phyloP scores from a whole-genome alignment of 225 moss, liverwort and hornwort species.

The Sphagnum contortum region DNA sequence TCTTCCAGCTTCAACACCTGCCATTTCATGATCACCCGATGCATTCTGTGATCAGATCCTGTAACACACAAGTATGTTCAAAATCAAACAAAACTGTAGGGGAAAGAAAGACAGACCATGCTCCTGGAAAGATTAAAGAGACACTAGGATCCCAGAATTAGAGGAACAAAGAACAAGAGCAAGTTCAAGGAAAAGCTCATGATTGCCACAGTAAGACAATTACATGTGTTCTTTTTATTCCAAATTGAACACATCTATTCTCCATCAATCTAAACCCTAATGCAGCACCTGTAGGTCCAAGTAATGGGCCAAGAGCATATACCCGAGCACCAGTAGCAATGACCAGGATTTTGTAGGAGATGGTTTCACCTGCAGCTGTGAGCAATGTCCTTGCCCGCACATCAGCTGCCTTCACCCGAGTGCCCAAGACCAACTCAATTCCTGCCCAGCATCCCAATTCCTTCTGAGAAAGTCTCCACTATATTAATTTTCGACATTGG shows the following conservation, averaged over 20 bases:
- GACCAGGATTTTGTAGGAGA: constrained; percentile 53
- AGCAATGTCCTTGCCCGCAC: constrained; percentile 43
- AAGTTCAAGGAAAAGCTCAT: too few relatives aligned
- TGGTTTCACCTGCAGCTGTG: constrained; percentile 80
- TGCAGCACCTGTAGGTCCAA: too few relatives aligned
- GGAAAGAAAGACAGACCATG: too few relatives aligned
- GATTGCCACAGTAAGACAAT: too few relatives aligned
- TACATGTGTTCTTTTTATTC: too few relatives aligned
- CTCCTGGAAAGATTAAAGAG: too few relatives aligned
- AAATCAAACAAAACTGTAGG: too few relatives aligned
- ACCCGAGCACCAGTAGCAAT: constrained; percentile 95
- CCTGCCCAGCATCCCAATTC: constrained; percentile 31
- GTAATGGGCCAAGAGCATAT: constrained; percentile 8
- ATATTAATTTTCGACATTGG: neutral
- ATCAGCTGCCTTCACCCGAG: constrained; percentile 59
- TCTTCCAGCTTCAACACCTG: constrained; percentile 96
- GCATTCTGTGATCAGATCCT: neutral
- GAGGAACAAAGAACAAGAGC: too few relatives aligned
- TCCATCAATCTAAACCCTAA: neutral
- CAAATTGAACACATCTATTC: neutral
- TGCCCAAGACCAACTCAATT: constrained; percentile 79
- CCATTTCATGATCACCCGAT: neutral
- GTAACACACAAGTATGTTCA: neutral
- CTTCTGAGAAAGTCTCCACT: too few relatives aligned
- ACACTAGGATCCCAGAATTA: too few relatives aligned